Base-by-base conservation (phyloP, 768 basidiomycete genomes). In the Amanita molliuscula region DNA sequence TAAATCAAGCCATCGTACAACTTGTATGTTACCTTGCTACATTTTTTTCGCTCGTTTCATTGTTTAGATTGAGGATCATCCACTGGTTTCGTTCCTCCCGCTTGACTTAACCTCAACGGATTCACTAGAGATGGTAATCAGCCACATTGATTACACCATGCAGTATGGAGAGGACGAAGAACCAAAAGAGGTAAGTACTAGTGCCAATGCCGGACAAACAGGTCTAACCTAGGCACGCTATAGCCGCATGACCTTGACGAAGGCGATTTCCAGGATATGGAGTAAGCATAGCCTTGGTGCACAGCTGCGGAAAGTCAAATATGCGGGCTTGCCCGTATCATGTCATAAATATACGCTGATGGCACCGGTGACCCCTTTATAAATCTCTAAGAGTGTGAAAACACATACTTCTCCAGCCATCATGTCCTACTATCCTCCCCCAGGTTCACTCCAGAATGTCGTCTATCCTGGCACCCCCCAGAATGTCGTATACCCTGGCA, bases 131-230 rank as follows among this genome's bases (percentile, higher is more conserved):
- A 83, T 79, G 2, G 82, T 97, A 8, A 74, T 99, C 52, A 93
- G 91, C 62, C 93, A 99, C 63, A 88, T 99, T 48, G 96, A 99
- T 69, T 95, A 91, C 59, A 87, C 91, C 51, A 93, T 99, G 82
- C 96, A 99, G 63, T 99, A 96, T 59, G 95, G 95, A 29, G 95
- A 98, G 69, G 91, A 94, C 52, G 95, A 99, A 63, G 95, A 99
- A 61, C 94, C 95, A 13, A 92, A 86, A 72, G 90, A 90, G 80
- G 88, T 87, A 59, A 51, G 72, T 50, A 28, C 50, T 37, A 28
- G 11, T 49, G 36, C 35, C 44, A 42, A 33, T 20, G 13, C 49
- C 15, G 26, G 13, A 26, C 48, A 46, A 16, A 25, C 51, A 4
- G 47, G 4, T 40, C 41, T 37, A 36, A 52, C 18, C 20, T 15